These are phyloP conservation scores for Talaromyces sp. DNA, from an alignment of 2,329 filamentous ascomycete genomes.

Conservation along the genomic window DNA sequence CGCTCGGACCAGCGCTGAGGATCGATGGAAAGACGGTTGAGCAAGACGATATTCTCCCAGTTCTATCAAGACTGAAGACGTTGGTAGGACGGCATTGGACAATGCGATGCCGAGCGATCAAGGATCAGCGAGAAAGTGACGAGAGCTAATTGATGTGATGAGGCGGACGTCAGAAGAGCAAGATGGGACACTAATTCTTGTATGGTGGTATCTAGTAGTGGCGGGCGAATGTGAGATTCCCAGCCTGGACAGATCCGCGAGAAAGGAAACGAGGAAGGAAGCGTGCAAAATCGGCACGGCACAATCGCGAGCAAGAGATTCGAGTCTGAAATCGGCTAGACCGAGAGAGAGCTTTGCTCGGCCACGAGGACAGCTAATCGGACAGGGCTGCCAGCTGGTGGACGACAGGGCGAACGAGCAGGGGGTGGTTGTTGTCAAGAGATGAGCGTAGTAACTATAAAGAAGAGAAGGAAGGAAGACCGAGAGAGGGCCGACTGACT, in stretches of 20 bases:
- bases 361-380: neutral
- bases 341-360: neutral
- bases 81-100: slow-evolving; percentile 35
- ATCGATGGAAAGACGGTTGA: slow-evolving; percentile 17
- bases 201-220: neutral
- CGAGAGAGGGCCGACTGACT: slow-evolving; percentile 1
- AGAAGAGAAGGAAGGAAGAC: slow-evolving; percentile 8
- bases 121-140: neutral
- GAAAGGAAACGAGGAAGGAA: slow-evolving; percentile 8
- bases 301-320: slow-evolving; percentile 13
- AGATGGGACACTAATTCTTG: neutral
- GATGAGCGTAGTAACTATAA: neutral
- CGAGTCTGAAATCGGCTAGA: neutral
- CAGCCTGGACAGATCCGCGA: neutral
- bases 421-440: slow-evolving; percentile 18
- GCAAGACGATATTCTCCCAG: slow-evolving; percentile 16
- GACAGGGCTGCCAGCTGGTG: neutral
- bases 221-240: neutral
- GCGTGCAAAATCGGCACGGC: slow-evolving; percentile 21
- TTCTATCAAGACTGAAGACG: slow-evolving; percentile 29
- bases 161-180: neutral
- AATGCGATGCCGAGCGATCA: neutral
- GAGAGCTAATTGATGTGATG: neutral
- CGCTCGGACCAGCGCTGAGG: slow-evolving; percentile 11
- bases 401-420: neutral